phyloP scores from a whole-genome alignment of 352 stramenopile genomes.

The Phytophthora rubi region DNA sequence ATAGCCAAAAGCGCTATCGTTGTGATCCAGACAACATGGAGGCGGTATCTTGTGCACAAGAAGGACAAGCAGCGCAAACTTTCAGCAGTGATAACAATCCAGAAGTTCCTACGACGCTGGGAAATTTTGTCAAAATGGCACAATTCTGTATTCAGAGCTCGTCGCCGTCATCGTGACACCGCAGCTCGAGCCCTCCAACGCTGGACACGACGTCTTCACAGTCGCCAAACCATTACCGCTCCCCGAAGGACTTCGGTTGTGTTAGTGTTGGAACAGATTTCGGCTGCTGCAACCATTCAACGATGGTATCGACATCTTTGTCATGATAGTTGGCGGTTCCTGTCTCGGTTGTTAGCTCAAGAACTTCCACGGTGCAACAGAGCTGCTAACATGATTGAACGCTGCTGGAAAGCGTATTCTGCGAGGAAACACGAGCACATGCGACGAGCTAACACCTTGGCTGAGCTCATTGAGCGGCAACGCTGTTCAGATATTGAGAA shows the following conservation, averaged over 20 bases:
- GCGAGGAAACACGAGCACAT: conserved; percentile 12
- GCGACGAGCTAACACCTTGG: conserved; percentile 9
- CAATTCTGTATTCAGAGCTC: background rate
- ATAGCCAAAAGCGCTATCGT: conserved; percentile 54
- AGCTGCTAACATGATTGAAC: conserved; percentile 25
- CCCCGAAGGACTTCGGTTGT: background rate
- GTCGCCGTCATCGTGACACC: conserved; percentile 10
- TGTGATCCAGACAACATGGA: conserved; percentile 61
- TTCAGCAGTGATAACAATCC: conserved; percentile 15
- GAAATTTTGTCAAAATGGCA: conserved; percentile 19
- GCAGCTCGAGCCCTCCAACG: conserved; percentile 23
- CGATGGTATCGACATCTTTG: conserved; percentile 39
- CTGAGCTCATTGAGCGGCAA: conserved; percentile 35
- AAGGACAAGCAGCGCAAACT: conserved; percentile 9
- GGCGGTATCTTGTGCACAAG: conserved; percentile 34
- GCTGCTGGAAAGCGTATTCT: conserved; percentile 34
- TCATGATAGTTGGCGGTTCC: conserved; percentile 42
- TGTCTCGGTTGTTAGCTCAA: conserved; percentile 33
- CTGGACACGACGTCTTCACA: conserved; percentile 20
- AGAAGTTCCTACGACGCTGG: conserved; percentile 6
- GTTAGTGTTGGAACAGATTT: conserved; percentile 16
- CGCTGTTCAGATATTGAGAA: conserved; percentile 31
- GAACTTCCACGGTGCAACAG: conserved; percentile 36
- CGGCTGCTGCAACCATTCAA: conserved; percentile 46
- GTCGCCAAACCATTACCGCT: background rate